Evolutionary conservation across 371 early-diverging fungal genomes (phyloP), one percentile per base, ranked within the genome.

Genomic region (Mucor sp.): DNA sequence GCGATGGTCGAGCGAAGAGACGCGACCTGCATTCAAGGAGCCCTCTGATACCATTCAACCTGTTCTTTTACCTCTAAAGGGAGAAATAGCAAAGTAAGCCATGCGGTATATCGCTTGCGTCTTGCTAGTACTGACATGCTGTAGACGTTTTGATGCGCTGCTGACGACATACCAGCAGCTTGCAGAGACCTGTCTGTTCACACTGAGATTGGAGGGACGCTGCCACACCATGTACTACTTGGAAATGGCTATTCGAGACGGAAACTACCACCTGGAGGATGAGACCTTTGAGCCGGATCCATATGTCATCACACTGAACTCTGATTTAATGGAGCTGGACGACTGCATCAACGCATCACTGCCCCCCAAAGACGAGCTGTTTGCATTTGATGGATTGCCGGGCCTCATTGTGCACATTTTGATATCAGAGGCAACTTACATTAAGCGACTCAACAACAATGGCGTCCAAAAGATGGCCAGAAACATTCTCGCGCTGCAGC

Each of bases 171-270:
- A 89, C 75, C 82, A 88, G 67, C 87, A 78, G 58, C 76, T 97
- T 41, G 90, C 96, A 1, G 90, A 91, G 58, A 91, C 89, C 11
- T 93, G 91, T 59, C 70, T 96, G 33, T 91, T 92, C 67, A 89
- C 93, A 0, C 74, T 97, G 23, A 84, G 94, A 37, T 80, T 95
- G 21, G 97, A 97, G 75, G 80, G 93, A 23, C 87, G 95, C 17
- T 91, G 93, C 57, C 96, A 95, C 76, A 85, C 91, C 43, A 87
- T 95, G 79, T 94, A 93, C 67, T 95, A 91, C 66, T 75, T 96
- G 60, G 96, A 97, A 70, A 82, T 96, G 77, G 95, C 95, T 5
- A 88, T 92, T 48, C 87, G 96, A n/a, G 97, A 96, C 84, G 92
- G 93, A 9, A 88, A 88, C 50, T 94, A 94, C 67, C 77, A 79